A percentile compares a stretch with the other conserved stretches of the same genome.
These are phyloP conservation scores for Xylariaceae sp. DNA, from an alignment of 2,329 filamentous ascomycete genomes.

Conservation along the genomic window DNA sequence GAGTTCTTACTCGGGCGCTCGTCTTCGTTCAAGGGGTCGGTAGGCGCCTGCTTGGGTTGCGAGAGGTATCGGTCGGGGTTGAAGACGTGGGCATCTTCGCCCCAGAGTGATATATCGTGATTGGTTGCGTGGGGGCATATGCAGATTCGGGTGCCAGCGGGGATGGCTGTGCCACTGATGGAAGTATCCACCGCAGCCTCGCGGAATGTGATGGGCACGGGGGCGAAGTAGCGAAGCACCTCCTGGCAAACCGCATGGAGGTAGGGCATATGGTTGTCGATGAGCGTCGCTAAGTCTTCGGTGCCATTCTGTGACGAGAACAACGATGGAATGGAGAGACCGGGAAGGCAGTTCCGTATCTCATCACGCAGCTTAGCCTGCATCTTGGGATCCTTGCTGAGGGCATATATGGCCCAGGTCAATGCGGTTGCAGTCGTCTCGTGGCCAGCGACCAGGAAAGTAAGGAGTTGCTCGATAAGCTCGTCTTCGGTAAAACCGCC, in stretches of 20 bases:
- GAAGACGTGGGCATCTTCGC: constrained; percentile 17
- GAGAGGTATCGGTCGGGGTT: constrained; percentile 18
- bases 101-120: constrained; percentile 16
- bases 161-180: constrained; percentile 13
- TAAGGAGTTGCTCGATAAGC: constrained; percentile 20
- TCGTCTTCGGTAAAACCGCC: constrained; percentile 20
- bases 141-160: constrained; percentile 16
- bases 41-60: constrained; percentile 5
- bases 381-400: constrained; percentile 17
- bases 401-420: constrained; percentile 16
- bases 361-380: constrained; percentile 18
- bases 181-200: constrained; percentile 17
- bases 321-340: background rate
- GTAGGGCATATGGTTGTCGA: constrained; percentile 19
- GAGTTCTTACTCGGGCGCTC: constrained; percentile 2
- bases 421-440: constrained; percentile 19
- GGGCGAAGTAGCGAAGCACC: constrained; percentile 18
- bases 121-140: constrained; percentile 17
- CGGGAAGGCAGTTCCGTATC: constrained; percentile 16
- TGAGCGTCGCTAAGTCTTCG: constrained; percentile 10
- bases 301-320: background rate
- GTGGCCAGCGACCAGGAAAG: constrained; percentile 17
- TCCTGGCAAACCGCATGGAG: constrained; percentile 18
- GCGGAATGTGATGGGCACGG: constrained; percentile 17
- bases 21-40: constrained; percentile 10